Evolutionary conservation across 306 rosid genomes (phyloP).

Genomic region (Citrullus colocynthis): DNA sequence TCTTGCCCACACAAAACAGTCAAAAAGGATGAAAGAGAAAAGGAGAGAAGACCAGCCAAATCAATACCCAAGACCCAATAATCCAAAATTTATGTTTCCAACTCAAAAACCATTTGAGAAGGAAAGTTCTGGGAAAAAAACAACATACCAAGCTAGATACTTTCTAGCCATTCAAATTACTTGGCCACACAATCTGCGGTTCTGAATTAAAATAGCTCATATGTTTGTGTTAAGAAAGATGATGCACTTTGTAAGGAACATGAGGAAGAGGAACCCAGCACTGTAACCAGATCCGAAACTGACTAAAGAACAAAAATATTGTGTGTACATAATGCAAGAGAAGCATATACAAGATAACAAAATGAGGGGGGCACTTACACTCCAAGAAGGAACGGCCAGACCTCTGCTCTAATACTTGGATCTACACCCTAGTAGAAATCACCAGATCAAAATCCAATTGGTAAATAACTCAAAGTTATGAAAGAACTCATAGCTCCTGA

Average conservation of each 20-base stretch:
- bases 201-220: neutral
- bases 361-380: slow-evolving; percentile 44
- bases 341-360: neutral
- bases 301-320: neutral
- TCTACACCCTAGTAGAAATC: slow-evolving; percentile 67
- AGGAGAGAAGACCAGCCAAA: neutral
- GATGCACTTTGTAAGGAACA: neutral
- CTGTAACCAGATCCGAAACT: neutral
- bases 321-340: neutral
- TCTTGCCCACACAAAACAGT: neutral
- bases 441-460: slow-evolving; percentile 14
- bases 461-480: neutral
- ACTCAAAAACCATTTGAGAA: neutral
- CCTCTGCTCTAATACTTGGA: slow-evolving; percentile 82
- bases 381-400: slow-evolving; percentile 99
- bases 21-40: neutral
- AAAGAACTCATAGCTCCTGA: neutral
- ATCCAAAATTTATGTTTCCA: neutral
- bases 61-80: neutral
- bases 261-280: neutral
- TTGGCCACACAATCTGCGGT: neutral
- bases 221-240: neutral
- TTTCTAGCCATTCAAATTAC: neutral
- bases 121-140: neutral
- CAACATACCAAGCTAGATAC: neutral